Conservation (phyloP, 441 rosid species). For the Erodium moschatum region DNA sequence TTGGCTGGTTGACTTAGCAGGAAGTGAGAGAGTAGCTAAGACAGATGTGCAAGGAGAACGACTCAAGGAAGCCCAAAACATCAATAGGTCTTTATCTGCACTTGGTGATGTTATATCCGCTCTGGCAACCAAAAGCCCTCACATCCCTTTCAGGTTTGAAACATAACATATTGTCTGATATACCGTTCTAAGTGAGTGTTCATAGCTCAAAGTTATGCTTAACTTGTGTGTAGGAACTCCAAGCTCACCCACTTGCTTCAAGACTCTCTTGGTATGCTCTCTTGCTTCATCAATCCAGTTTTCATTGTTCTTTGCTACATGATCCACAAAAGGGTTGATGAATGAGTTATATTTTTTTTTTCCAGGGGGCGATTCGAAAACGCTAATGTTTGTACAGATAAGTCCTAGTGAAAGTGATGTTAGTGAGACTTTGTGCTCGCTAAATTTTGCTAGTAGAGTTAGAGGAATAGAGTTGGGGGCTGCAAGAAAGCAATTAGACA, state of each 20-base stretch:
- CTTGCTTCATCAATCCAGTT: slow-evolving; percentile 6
- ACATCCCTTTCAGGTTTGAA: slow-evolving; percentile 76
- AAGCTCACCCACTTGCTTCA: slow-evolving; percentile 96
- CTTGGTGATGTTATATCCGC: slow-evolving; percentile 96
- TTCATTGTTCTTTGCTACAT: too few species aligned
- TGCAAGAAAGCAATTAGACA: slow-evolving; percentile 74
- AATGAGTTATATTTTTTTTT: slow-evolving; percentile 13
- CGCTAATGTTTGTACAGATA: slow-evolving; percentile 91
- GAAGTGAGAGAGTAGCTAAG: slow-evolving; percentile 90
- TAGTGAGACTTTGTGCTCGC: slow-evolving; percentile 78
- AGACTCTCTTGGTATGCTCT: slow-evolving; percentile 64
- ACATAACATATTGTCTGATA: too few species aligned
- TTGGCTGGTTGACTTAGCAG: slow-evolving; percentile 93
- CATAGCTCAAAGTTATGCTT: slow-evolving; percentile 13
- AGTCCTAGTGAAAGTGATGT: slow-evolving; percentile 82
- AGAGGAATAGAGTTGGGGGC: slow-evolving; percentile 91
- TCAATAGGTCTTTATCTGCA: slow-evolving; percentile 87
- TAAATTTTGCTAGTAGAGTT: slow-evolving; percentile 90
- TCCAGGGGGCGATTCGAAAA: slow-evolving; percentile 88
- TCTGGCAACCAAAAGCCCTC: slow-evolving; percentile 82
- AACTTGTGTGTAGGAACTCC: slow-evolving; percentile 56
- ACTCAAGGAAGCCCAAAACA: slow-evolving; percentile 88
- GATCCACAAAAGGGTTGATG: too few species aligned
- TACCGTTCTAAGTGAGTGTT: not conserved
- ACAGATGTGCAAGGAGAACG: slow-evolving; percentile 90